These are phyloP conservation scores for Harringtonia lauricola DNA, from an alignment of 2,329 filamentous ascomycete species.

Conservation along the genomic window DNA sequence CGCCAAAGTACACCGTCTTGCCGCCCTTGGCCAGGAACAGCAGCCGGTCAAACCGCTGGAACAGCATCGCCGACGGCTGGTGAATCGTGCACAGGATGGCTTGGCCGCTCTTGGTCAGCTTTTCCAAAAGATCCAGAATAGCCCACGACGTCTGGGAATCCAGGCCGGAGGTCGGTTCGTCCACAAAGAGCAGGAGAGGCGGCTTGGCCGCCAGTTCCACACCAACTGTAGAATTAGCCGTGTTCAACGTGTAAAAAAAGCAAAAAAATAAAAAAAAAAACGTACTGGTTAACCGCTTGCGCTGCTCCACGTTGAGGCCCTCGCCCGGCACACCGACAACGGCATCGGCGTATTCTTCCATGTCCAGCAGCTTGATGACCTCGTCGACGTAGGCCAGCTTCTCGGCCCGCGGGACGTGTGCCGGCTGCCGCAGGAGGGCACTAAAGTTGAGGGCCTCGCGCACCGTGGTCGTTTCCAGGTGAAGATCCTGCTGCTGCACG, in stretches of 20 bases:
- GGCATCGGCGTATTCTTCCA: slow-evolving; percentile 83
- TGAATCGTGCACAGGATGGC: slow-evolving; percentile 93
- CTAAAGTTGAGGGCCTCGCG: slow-evolving; percentile 81
- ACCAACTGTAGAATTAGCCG: slow-evolving; percentile 45
- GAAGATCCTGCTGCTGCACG: slow-evolving; percentile 85
- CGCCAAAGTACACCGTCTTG: slow-evolving; percentile 70
- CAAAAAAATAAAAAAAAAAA: background rate
- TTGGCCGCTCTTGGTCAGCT: slow-evolving; percentile 78
- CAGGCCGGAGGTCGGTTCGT: slow-evolving; percentile 92
- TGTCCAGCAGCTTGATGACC: slow-evolving; percentile 82
- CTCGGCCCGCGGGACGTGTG: slow-evolving; percentile 58
- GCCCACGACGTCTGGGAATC: slow-evolving; percentile 91
- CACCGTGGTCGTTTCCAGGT: slow-evolving; percentile 73
- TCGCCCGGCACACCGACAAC: slow-evolving; percentile 84
- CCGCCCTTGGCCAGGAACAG: slow-evolving; percentile 71
- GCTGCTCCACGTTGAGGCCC: slow-evolving; percentile 62
- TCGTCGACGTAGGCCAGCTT: slow-evolving; percentile 85
- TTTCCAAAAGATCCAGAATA: slow-evolving; percentile 78
- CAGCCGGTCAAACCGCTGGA: slow-evolving; percentile 79
- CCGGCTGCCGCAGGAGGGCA: slow-evolving; percentile 75
- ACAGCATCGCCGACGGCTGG: slow-evolving; percentile 86
- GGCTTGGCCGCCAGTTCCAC: slow-evolving; percentile 94
- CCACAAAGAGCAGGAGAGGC: slow-evolving; percentile 77
- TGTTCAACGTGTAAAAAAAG: background rate
- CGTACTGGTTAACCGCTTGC: slow-evolving; percentile 57